Conservation (phyloP, 768 basidiomycete species). For the Leccinum imitatum region DNA sequence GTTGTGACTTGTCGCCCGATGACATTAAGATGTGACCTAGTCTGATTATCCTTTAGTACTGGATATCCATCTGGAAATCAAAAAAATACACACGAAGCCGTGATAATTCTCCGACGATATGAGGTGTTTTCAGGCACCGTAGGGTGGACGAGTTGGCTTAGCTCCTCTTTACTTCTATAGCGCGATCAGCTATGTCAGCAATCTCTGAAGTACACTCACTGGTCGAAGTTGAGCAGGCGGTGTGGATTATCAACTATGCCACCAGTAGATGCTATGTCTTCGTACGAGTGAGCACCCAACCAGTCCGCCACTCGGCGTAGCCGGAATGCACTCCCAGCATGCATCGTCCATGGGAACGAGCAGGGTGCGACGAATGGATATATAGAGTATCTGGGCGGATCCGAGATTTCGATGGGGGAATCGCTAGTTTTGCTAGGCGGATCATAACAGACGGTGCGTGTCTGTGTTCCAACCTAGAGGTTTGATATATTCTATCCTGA, state of each 20-base stretch:
- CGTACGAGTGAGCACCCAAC: conserved; percentile 40
- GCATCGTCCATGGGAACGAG: conserved; percentile 48
- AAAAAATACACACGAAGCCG: conserved; percentile 39
- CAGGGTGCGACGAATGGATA: conserved; percentile 63
- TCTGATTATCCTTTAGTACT: conserved; percentile 33
- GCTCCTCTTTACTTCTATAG: conserved; percentile 18
- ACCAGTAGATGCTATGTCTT: conserved; percentile 37
- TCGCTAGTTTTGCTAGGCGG: conserved; percentile 28
- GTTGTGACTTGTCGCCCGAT: conserved; percentile 34
- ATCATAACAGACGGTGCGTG: conserved; percentile 30
- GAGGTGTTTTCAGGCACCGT: background rate
- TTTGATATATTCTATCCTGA: conserved; percentile 1
- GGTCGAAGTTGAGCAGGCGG: conserved; percentile 33
- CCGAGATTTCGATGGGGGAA: conserved; percentile 29
- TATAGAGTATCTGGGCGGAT: conserved; percentile 51
- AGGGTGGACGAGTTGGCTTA: conserved; percentile 15
- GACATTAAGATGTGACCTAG: conserved; percentile 61
- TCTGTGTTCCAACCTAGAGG: conserved; percentile 17
- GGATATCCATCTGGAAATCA: background rate
- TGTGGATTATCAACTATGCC: conserved; percentile 39
- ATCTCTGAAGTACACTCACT: conserved; percentile 32
- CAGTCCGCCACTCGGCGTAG: conserved; percentile 63
- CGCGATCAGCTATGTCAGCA: conserved; percentile 8
- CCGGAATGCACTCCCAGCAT: conserved; percentile 49
- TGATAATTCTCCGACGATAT: conserved; percentile 25